phyloP scores from a whole-genome alignment of 2,329 filamentous ascomycete genomes.

The Fusarium fujikuroi region DNA sequence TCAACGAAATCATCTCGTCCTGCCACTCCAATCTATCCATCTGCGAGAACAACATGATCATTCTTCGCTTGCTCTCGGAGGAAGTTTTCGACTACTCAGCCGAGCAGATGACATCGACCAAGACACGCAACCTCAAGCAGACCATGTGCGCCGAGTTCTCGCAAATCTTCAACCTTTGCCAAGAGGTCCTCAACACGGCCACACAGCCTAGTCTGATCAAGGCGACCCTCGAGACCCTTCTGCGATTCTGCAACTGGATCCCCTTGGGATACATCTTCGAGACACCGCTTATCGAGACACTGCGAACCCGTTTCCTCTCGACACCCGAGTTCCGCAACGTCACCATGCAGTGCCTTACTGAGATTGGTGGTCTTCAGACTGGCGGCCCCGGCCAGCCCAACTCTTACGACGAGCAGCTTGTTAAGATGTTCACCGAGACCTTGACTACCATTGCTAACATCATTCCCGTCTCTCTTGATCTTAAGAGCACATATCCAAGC shows the following conservation, averaged over 20 bases:
- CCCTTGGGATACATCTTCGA: conserved; percentile 98
- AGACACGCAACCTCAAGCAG: conserved; percentile 95
- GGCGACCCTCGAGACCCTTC: conserved; percentile 93
- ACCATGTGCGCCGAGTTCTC: conserved; percentile 99
- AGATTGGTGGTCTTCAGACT: conserved; percentile 94
- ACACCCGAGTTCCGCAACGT: conserved; percentile 96
- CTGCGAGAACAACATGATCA: conserved; percentile 99
- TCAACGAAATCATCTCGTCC: conserved; percentile 98
- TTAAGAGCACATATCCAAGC: conserved; percentile 89
- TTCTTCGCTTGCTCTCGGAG: conserved; percentile 92
- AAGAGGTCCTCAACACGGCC: conserved; percentile 91
- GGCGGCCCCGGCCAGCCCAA: conserved; percentile 72
- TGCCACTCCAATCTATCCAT: conserved; percentile 96
- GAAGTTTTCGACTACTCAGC: conserved; percentile 99
- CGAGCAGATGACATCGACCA: conserved; percentile 98
- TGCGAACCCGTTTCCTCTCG: conserved; percentile 91
- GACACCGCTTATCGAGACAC: conserved; percentile 92
- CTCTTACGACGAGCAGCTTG: conserved; percentile 92
- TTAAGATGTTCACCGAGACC: conserved; percentile 98
- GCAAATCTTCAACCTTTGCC: conserved; percentile 96
- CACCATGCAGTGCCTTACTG: conserved; percentile 94
- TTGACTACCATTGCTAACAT: conserved; percentile 92
- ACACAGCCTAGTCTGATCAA: conserved; percentile 90
- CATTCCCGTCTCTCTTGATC: conserved; percentile 88
- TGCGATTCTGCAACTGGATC: conserved; percentile 99